Percentiles rank a stretch among this genome's conserved stretches.
These are phyloP conservation scores for Wallacemonas collosoma DNA, from an alignment of 208 protist genomes.

Conservation along the genomic window DNA sequence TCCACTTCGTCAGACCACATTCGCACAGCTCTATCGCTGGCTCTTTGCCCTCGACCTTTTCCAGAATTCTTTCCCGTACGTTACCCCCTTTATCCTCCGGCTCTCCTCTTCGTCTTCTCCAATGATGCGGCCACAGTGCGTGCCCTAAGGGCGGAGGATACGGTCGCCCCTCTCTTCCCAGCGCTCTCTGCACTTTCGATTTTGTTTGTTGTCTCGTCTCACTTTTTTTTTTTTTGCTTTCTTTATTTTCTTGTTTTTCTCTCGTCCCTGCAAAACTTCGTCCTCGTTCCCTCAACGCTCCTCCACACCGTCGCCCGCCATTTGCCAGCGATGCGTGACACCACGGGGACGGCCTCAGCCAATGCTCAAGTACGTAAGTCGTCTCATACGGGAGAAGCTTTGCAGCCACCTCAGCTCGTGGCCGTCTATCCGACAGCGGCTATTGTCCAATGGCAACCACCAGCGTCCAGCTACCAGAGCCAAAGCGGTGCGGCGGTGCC, in stretches of 20 bases:
- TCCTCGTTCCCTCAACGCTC: neutral
- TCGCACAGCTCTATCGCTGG: no score
- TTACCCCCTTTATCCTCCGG: no score
- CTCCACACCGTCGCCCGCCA: no score
- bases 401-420: conserved; percentile 25
- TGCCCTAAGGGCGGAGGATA: no score
- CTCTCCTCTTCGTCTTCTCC: no score
- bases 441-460: conserved; percentile 47
- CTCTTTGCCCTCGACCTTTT: no score
- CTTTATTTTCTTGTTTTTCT: conserved; percentile 3
- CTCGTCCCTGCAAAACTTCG: neutral
- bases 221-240: conserved; percentile 20
- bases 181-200: no score
- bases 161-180: no score
- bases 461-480: neutral
- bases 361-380: neutral
- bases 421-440: conserved; percentile 50
- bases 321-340: no score
- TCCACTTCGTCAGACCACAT: no score
- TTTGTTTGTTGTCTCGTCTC: neutral
- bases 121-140: no score
- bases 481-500: neutral
- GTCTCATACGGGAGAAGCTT: neutral
- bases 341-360: neutral
- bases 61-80: no score